A percentile compares a stretch with the other conserved stretches of the same genome.
Evolutionary conservation across 2,329 filamentous ascomycete genomes (phyloP).

Genomic region (Sphaerulina populicola): DNA sequence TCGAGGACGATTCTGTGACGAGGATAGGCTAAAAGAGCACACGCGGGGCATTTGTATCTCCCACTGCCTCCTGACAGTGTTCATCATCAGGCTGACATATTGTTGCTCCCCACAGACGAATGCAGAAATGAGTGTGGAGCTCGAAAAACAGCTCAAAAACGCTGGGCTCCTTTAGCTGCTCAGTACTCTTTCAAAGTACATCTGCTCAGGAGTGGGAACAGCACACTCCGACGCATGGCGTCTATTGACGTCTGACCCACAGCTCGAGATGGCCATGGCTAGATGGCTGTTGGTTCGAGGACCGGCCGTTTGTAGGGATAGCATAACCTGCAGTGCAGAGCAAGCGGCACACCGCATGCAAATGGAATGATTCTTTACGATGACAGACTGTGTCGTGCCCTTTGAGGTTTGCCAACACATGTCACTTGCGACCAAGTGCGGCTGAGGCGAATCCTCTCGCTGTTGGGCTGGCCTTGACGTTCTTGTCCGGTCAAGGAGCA

Average conservation of each 20-base stretch:
- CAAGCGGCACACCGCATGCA: slow-evolving; percentile 27
- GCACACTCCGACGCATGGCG: slow-evolving; percentile 29
- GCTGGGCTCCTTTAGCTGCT: slow-evolving; percentile 26
- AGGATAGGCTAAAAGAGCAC: slow-evolving; percentile 54
- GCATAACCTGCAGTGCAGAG: slow-evolving; percentile 24
- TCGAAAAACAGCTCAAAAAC: slow-evolving; percentile 27
- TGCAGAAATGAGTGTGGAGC: slow-evolving; percentile 21
- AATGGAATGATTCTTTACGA: slow-evolving; percentile 20
- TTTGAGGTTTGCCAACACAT: background rate
- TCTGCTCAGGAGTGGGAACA: slow-evolving; percentile 22
- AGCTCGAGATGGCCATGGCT: slow-evolving; percentile 21
- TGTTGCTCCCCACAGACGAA: slow-evolving; percentile 17
- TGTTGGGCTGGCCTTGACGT: background rate
- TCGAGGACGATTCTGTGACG: slow-evolving; percentile 37
- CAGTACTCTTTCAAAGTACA: slow-evolving; percentile 25
- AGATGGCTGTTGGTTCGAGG: slow-evolving; percentile 28
- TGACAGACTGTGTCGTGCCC: background rate
- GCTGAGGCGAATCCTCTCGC: background rate
- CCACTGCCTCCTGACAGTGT: slow-evolving; percentile 3
- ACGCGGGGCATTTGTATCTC: slow-evolving; percentile 15
- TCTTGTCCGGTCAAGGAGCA: background rate
- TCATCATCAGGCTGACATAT: slow-evolving; percentile 15
- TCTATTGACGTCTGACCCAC: slow-evolving; percentile 25
- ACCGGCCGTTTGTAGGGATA: slow-evolving; percentile 26
- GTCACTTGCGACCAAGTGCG: slow-evolving; percentile 1